Percentiles rank a stretch among this genome's conserved stretches.
phyloP scores from a whole-genome alignment of 352 stramenopile genomes.

The Globisporangium cederbergense region DNA sequence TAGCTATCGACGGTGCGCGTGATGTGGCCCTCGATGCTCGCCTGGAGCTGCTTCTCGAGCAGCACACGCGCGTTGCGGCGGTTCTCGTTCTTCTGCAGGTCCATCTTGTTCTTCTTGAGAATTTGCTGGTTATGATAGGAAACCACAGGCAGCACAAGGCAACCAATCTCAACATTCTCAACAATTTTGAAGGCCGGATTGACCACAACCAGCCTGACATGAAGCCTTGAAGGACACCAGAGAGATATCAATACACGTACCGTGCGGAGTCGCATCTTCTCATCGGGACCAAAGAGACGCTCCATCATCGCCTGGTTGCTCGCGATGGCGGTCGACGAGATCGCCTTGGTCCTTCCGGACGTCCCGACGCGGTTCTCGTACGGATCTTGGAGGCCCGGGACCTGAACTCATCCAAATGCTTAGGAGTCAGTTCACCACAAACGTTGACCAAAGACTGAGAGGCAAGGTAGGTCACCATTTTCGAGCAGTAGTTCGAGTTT shows the following conservation, averaged over 20 bases:
- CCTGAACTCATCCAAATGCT: constrained; percentile 8
- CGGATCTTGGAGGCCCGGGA: constrained; percentile 49
- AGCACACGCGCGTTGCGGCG: constrained; percentile 67
- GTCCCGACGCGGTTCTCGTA: constrained; percentile 47
- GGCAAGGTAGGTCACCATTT: constrained; percentile 37
- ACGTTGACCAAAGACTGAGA: not conserved
- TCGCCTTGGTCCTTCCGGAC: constrained; percentile 34
- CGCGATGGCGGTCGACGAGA: constrained; percentile 39
- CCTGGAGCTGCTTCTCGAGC: constrained; percentile 86
- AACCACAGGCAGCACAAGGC: not conserved
- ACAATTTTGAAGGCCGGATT: constrained; percentile 4
- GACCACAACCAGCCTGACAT: too few species aligned
- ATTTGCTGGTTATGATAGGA: constrained; percentile 38
- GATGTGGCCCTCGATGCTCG: constrained; percentile 85
- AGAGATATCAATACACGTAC: constrained; percentile 15
- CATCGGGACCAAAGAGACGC: constrained; percentile 67
- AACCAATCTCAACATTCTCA: not conserved
- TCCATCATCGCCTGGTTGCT: constrained; percentile 78
- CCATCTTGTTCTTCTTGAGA: constrained; percentile 80
- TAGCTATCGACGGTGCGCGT: constrained; percentile 82
- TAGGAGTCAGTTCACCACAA: not conserved
- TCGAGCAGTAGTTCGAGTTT: constrained; percentile 72
- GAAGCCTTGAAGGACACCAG: not conserved
- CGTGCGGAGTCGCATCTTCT: constrained; percentile 53
- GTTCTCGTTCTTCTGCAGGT: constrained; percentile 73